Conservation (phyloP, 2,329 filamentous ascomycete species). For the Calonectria pteridis region DNA sequence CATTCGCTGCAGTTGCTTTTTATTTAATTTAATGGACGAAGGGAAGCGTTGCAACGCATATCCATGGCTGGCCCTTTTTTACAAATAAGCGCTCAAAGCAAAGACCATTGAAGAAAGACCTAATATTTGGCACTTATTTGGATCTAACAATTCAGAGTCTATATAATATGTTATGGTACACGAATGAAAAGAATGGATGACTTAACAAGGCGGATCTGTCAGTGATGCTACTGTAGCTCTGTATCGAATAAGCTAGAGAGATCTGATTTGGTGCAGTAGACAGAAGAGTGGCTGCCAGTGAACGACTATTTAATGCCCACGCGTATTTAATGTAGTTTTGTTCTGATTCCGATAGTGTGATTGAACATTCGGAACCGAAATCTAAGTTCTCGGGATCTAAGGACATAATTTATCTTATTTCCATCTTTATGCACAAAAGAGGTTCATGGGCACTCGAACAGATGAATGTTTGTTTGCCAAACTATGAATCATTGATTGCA, state of each 20-base stretch:
- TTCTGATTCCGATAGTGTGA: not conserved
- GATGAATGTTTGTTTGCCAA: not conserved
- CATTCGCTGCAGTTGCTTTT: constrained; percentile 10
- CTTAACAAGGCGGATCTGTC: no score
- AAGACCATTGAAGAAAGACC: not conserved
- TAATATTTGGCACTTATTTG: not conserved
- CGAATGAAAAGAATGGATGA: not conserved
- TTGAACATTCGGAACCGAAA: not conserved
- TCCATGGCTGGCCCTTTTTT: not conserved
- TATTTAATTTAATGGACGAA: constrained; percentile 6
- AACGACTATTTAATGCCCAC: not conserved
- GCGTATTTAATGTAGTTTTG: not conserved
- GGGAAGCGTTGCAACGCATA: not conserved
- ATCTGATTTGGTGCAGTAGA: not conserved
- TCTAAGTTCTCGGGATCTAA: not conserved
- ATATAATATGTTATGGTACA: not conserved
- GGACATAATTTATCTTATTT: not conserved
- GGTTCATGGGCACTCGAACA: not conserved
- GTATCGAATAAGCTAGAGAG: not conserved
- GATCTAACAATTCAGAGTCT: not conserved
- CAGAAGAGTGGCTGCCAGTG: not conserved
- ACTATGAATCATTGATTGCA: not conserved
- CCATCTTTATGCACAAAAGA: not conserved
- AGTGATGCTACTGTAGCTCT: not conserved
- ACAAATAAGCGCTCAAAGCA: not conserved